These are phyloP conservation scores for Pseudogymnoascus sp. DNA, from an alignment of 2,329 filamentous ascomycete species.

Conservation along the genomic window DNA sequence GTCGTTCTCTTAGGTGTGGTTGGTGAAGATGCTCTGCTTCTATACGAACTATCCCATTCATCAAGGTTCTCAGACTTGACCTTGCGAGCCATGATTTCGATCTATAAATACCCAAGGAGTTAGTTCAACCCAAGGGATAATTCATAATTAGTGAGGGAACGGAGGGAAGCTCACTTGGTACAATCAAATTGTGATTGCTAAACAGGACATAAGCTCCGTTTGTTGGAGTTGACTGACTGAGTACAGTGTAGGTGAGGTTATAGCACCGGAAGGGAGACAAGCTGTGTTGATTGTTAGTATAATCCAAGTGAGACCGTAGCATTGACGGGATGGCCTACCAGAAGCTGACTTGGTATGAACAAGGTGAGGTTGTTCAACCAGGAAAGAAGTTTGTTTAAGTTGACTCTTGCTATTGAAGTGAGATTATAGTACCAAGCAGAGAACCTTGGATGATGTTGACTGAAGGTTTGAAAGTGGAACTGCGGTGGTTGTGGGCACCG, in stretches of 20 bases:
- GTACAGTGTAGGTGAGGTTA: background rate
- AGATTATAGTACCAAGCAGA: background rate
- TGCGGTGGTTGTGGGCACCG: background rate
- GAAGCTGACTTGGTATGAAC: background rate
- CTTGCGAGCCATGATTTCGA: background rate
- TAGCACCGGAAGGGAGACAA: background rate
- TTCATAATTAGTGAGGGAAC: too few relatives aligned
- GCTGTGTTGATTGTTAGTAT: background rate
- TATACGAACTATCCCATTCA: background rate
- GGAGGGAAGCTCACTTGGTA: background rate
- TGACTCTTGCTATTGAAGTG: background rate
- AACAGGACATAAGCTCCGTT: background rate
- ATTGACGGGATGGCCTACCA: background rate
- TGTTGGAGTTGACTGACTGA: too few relatives aligned
- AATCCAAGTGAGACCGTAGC: background rate
- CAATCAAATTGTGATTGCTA: background rate
- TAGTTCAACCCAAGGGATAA: background rate
- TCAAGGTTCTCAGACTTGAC: background rate
- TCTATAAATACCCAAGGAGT: background rate
- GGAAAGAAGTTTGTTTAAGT: background rate
- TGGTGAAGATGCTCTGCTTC: background rate
- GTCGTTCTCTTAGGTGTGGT: background rate
- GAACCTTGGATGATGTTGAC: background rate
- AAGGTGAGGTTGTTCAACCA: background rate
- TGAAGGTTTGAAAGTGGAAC: background rate